These are phyloP conservation scores for Cordyceps cicadae DNA, from an alignment of 2,329 filamentous ascomycete genomes.

Conservation along the genomic window DNA sequence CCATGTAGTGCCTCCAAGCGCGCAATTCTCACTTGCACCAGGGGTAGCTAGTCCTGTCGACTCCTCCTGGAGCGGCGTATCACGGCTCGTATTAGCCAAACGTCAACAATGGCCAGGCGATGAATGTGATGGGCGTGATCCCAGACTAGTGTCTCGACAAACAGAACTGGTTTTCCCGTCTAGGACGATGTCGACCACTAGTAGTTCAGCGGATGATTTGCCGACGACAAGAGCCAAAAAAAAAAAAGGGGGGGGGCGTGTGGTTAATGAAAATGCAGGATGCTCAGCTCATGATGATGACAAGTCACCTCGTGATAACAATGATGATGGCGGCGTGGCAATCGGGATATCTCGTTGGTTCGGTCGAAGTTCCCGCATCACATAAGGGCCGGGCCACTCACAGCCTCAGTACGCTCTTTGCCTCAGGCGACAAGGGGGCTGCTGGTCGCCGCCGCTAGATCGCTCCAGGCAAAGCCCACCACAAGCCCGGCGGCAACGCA, in stretches of 20 bases:
- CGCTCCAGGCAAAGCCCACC: neutral
- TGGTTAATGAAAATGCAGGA: neutral
- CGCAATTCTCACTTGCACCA: neutral
- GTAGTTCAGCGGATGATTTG: neutral
- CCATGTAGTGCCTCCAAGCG: too few relatives aligned
- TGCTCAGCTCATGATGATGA: neutral
- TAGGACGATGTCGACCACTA: neutral
- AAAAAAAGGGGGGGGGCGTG: too few relatives aligned
- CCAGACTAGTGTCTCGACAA: neutral
- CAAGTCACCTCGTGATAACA: neutral
- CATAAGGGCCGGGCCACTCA: neutral
- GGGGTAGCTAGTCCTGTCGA: neutral
- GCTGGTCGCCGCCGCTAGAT: neutral
- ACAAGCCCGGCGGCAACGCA: neutral
- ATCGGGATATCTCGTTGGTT: neutral
- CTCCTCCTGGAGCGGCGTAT: neutral
- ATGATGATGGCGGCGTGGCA: neutral
- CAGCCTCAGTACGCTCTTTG: neutral
- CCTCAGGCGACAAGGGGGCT: neutral
- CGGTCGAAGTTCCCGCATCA: neutral
- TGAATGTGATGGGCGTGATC: neutral
- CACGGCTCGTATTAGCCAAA: neutral
- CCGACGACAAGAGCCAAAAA: neutral
- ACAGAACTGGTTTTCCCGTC: neutral
- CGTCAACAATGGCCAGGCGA: neutral